A percentile compares a stretch with the other conserved stretches of the same genome.
Conservation (phyloP, 2,329 filamentous ascomycete genomes). For the Macrophomina tecta region DNA sequence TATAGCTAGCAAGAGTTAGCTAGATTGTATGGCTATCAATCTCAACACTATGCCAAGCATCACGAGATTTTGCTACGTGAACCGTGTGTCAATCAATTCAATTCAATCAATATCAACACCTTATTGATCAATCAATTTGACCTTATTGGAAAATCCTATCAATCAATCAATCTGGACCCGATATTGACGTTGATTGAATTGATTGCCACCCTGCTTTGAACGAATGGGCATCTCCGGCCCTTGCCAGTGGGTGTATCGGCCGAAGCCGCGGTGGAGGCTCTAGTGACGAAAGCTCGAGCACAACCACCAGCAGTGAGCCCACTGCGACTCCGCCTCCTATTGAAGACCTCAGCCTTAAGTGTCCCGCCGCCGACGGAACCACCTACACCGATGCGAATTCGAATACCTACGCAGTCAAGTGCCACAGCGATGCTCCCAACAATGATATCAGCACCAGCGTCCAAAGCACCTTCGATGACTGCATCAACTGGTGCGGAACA, state of each 20-base stretch:
- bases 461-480: conserved; percentile 11
- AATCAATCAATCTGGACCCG: too few relatives aligned
- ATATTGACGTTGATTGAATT: too few relatives aligned
- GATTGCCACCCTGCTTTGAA: too few relatives aligned
- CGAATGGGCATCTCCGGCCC: conserved; percentile 14
- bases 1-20: too few relatives aligned
- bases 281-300: neutral
- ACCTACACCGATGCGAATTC: conserved; percentile 3
- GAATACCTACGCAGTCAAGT: conserved; percentile 14
- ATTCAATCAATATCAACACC: too few relatives aligned
- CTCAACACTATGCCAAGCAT: too few relatives aligned
- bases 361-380: conserved; percentile 8
- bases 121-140: too few relatives aligned
- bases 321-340: neutral
- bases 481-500: conserved; percentile 4
- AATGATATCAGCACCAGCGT: neutral
- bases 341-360: conserved; percentile 15
- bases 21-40: too few relatives aligned
- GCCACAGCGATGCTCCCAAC: neutral
- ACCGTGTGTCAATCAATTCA: too few relatives aligned
- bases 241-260: conserved; percentile 23
- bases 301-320: neutral
- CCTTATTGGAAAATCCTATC: too few relatives aligned
- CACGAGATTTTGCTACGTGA: too few relatives aligned
- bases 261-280: neutral